A percentile compares a stretch with the other conserved stretches of the same genome.
These are phyloP conservation scores for Gloeophyllum trabeum DNA, from an alignment of 768 basidiomycete species.

Conservation along the genomic window DNA sequence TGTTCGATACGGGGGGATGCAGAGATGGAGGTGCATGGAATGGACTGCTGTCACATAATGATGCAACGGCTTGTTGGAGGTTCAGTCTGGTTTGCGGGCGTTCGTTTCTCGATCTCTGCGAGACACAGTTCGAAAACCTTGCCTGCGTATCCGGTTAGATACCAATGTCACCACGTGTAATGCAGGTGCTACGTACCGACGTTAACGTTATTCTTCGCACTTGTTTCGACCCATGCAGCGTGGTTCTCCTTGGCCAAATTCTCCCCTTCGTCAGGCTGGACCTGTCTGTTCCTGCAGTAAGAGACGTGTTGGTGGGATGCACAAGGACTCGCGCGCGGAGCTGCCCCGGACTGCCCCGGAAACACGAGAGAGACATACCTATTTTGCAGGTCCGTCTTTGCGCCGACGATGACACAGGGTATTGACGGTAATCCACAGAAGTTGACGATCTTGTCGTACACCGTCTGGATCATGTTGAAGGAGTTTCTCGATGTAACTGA, in stretches of 20 bases:
- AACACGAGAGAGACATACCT: constrained; percentile 37
- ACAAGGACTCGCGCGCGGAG: background rate
- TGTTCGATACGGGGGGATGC: no score
- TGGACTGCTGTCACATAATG: constrained; percentile 51
- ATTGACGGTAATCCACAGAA: constrained; percentile 78
- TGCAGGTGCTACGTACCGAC: constrained; percentile 69
- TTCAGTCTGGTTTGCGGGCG: constrained; percentile 37
- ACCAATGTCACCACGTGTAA: no score
- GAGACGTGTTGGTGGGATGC: constrained; percentile 8
- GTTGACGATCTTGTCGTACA: constrained; percentile 89
- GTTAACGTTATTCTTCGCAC: constrained; percentile 79
- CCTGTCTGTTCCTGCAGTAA: constrained; percentile 50
- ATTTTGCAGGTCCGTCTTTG: constrained; percentile 75
- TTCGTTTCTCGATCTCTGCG: constrained; percentile 70
- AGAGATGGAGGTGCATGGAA: no score
- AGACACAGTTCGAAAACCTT: constrained; percentile 81
- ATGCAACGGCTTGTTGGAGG: constrained; percentile 32
- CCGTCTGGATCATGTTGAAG: constrained; percentile 90
- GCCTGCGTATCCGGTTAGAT: no score
- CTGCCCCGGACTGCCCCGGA: background rate
- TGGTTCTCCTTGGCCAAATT: constrained; percentile 60
- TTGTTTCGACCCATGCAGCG: constrained; percentile 81
- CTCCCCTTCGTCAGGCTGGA: constrained; percentile 62
- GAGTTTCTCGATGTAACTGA: constrained; percentile 82
- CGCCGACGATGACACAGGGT: constrained; percentile 90